Evolutionary conservation across 2,329 filamentous ascomycete species (phyloP).

Genomic region (Dactylellina sp.): DNA sequence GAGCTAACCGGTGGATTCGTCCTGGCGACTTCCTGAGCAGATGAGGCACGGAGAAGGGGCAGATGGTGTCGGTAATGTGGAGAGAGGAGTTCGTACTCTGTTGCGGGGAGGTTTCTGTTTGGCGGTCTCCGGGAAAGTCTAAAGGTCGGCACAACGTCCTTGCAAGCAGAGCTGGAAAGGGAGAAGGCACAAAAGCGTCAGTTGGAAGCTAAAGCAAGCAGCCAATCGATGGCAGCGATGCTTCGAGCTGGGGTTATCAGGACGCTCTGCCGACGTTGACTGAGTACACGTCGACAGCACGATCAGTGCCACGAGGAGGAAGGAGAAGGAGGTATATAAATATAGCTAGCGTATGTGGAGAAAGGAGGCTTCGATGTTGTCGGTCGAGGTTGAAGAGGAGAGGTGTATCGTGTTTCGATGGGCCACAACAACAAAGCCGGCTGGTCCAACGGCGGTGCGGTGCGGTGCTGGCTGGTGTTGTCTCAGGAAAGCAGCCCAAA

Average conservation of each 20-base stretch:
- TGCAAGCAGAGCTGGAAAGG: conserved; percentile 22
- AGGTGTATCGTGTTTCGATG: conserved; percentile 1
- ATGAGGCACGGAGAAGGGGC: background rate
- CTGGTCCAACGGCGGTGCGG: background rate
- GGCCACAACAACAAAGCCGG: background rate
- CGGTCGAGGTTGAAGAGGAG: background rate
- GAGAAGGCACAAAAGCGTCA: conserved; percentile 32
- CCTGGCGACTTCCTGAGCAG: conserved; percentile 1
- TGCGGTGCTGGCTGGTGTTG: too few species aligned
- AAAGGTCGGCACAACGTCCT: conserved; percentile 11
- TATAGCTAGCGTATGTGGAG: background rate
- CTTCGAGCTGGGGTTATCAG: conserved; percentile 1
- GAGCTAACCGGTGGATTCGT: conserved; percentile 7
- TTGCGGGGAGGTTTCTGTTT: conserved; percentile 36
- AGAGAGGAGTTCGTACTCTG: conserved; percentile 26
- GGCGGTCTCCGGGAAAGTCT: conserved; percentile 11
- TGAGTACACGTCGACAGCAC: too few species aligned
- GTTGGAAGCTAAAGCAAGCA: conserved; percentile 19
- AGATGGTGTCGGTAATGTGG: background rate
- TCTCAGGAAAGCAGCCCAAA: too few species aligned
- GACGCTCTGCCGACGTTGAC: background rate
- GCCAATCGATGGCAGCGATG: conserved; percentile 35
- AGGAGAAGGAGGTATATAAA: background rate
- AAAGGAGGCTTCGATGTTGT: background rate
- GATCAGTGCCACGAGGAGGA: conserved; percentile 1